These are phyloP conservation scores for Sporopachydermia lactativora DNA, from an alignment of 805 yeast genomes.

Conservation along the genomic window DNA sequence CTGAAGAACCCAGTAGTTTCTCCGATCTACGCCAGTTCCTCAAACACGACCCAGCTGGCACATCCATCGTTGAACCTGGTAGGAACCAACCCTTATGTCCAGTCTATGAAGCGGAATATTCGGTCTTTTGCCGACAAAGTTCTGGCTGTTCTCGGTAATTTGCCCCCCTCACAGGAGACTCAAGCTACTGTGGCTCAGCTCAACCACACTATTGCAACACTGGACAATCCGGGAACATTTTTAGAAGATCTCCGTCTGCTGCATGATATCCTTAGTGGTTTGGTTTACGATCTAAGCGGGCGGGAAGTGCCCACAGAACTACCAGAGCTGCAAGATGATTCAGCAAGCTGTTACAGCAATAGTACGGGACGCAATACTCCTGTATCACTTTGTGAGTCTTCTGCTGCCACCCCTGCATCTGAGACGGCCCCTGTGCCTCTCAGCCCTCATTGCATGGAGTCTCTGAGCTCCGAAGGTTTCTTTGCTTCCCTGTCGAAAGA, in stretches of 20 bases:
- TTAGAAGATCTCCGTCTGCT: background rate
- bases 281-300: background rate
- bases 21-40: too few relatives aligned
- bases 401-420: too few relatives aligned
- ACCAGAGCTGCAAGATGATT: background rate
- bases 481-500: background rate
- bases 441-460: too few relatives aligned
- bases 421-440: too few relatives aligned
- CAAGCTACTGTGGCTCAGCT: background rate
- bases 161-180: background rate
- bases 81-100: background rate
- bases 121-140: background rate
- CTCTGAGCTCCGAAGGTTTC: too few relatives aligned
- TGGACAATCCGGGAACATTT: background rate
- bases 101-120: background rate
- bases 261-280: constrained; percentile 1
- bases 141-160: background rate
- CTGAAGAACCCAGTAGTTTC: too few relatives aligned
- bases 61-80: too few relatives aligned
- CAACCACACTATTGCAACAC: background rate
- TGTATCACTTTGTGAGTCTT: background rate
- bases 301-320: background rate
- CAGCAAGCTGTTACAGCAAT: too few relatives aligned
- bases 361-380: background rate
- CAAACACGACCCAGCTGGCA: too few relatives aligned